Conservation (phyloP, 2,329 filamentous ascomycete species). For the Aspergillus nomiae region DNA sequence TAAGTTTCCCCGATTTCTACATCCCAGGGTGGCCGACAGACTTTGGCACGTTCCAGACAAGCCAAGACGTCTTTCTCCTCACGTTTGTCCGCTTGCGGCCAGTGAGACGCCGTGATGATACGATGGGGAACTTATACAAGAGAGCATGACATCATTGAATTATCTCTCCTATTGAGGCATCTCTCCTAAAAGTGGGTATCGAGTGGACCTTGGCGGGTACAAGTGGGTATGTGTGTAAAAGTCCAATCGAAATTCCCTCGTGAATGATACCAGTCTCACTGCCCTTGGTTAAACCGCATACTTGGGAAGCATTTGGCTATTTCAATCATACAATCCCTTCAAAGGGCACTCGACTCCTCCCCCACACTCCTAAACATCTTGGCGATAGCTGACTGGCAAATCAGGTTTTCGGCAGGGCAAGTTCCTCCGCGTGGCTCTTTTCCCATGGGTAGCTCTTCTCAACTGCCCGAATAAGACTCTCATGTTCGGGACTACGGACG, state of each 20-base stretch:
- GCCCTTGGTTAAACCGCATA: not conserved
- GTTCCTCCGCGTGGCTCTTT: conserved; percentile 36
- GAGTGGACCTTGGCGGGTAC: not conserved
- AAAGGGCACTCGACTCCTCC: not conserved
- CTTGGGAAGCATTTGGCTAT: not conserved
- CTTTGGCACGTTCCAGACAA: not conserved
- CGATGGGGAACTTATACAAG: not conserved
- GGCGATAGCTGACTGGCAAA: not conserved
- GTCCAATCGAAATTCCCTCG: not conserved
- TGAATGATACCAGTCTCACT: not conserved
- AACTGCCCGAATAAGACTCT: conserved; percentile 32
- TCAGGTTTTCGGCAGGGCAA: not conserved
- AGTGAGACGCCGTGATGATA: not conserved
- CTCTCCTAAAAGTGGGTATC: not conserved
- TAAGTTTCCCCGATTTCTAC: not conserved
- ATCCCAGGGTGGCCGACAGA: not conserved
- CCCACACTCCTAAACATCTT: not conserved
- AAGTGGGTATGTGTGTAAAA: not conserved
- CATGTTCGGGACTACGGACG: conserved; percentile 36
- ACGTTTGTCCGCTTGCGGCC: not conserved
- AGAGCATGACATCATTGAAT: not conserved
- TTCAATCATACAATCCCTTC: not conserved
- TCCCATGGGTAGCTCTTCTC: conserved; percentile 45
- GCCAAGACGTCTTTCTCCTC: not conserved
- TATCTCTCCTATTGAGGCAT: not conserved